Conservation (phyloP, 441 rosid species). For the Erodium trifolium region DNA sequence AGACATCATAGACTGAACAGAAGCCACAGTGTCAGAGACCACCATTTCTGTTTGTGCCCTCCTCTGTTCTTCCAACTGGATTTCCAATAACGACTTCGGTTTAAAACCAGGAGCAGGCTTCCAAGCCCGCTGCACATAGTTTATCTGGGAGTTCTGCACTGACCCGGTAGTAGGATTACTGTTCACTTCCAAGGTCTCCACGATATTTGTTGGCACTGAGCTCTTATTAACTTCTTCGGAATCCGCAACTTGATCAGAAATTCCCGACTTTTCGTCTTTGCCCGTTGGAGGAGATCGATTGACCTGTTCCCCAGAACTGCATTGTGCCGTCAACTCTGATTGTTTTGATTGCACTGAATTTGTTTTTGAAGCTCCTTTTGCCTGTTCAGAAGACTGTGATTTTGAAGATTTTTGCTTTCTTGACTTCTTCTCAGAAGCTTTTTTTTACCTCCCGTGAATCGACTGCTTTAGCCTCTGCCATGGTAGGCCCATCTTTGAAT, state of each 20-base stretch:
- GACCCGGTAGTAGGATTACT: constrained; percentile 28
- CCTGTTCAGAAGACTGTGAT: constrained; percentile 42
- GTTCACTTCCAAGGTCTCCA: constrained; percentile 28
- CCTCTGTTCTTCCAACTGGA: constrained; percentile 89
- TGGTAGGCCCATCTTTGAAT: constrained; percentile 26
- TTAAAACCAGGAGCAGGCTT: constrained; percentile 97
- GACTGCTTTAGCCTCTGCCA: constrained; percentile 34
- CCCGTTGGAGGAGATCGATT: constrained; percentile 21
- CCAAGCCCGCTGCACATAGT: constrained; percentile 69
- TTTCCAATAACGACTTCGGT: constrained; percentile 88
- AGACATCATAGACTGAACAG: constrained; percentile 37
- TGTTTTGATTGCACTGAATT: constrained; percentile 36
- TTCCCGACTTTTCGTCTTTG: constrained; percentile 26
- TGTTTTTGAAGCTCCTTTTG: constrained; percentile 41
- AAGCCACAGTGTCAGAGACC: constrained; percentile 43
- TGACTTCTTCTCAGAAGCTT: constrained; percentile 73
- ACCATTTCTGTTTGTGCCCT: constrained; percentile 50
- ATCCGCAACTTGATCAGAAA: constrained; percentile 28
- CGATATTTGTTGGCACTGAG: constrained; percentile 28
- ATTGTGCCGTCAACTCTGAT: constrained; percentile 35
- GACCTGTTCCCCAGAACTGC: constrained; percentile 21
- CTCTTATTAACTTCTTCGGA: constrained; percentile 15
- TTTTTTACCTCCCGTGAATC: constrained; percentile 54
- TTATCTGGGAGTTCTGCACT: constrained; percentile 29
- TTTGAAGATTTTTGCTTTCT: constrained; percentile 68